Evolutionary conservation across 179 eudicot genomes (phyloP).

Genomic region (Sideroxylon spinosum): DNA sequence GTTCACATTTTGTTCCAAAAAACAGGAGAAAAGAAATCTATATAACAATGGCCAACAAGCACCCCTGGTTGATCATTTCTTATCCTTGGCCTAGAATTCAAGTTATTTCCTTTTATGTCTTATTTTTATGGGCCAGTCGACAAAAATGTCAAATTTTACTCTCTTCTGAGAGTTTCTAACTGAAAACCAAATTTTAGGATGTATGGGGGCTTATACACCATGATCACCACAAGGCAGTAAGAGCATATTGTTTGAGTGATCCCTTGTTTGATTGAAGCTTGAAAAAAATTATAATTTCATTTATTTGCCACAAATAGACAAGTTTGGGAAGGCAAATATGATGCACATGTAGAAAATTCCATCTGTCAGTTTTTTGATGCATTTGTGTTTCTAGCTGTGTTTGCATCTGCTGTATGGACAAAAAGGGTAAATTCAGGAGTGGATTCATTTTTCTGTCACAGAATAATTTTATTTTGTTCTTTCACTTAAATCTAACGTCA

Average conservation of each 20-base stretch:
- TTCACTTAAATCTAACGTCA: not conserved
- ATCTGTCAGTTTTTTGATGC: not conserved
- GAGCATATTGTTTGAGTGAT: not conserved
- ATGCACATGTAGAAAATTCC: not conserved
- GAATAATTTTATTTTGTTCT: not conserved
- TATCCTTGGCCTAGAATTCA: not conserved
- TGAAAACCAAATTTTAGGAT: not conserved
- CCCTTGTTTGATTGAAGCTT: conserved; percentile 5
- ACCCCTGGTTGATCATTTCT: not conserved
- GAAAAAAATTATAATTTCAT: not conserved
- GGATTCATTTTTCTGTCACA: not conserved
- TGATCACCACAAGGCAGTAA: not conserved
- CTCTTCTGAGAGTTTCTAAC: not conserved
- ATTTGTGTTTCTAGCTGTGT: not conserved
- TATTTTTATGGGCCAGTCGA: not conserved
- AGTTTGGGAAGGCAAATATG: conserved; percentile 3
- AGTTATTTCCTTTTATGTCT: not conserved
- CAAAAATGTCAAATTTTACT: not conserved
- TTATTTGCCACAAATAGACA: not conserved
- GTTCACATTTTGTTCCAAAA: too few relatives aligned
- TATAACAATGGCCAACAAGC: not conserved
- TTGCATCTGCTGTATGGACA: not conserved
- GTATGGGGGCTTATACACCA: not conserved
- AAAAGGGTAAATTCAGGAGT: not conserved
- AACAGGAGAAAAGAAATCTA: too few relatives aligned